Percentiles rank a stretch among this genome's conserved stretches.
These are phyloP conservation scores for Wickerhamomyces kurtzmanii DNA, from an alignment of 805 yeast genomes.

Conservation along the genomic window DNA sequence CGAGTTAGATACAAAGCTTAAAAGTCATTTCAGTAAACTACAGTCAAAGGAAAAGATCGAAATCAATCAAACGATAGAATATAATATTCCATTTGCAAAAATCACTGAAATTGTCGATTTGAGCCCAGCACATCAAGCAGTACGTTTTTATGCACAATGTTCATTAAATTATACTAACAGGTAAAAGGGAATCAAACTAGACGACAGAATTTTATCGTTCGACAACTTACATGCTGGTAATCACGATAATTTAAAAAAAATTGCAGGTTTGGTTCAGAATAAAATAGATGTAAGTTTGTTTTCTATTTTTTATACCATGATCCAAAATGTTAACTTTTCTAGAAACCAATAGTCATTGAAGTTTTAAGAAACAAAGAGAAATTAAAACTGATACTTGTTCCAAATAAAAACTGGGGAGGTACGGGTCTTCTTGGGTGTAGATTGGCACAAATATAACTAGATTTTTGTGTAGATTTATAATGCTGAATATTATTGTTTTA, in stretches of 20 bases:
- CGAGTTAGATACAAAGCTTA: constrained; percentile 35
- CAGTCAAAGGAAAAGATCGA: neutral
- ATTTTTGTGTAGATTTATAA: constrained; percentile 1
- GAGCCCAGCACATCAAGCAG: constrained; percentile 48
- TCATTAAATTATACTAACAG: constrained; percentile 1
- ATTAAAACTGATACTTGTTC: constrained; percentile 25
- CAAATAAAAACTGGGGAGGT: constrained; percentile 53
- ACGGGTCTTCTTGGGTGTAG: constrained; percentile 63
- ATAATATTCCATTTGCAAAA: constrained; percentile 41
- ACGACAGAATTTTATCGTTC: constrained; percentile 46
- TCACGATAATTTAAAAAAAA: constrained; percentile 34
- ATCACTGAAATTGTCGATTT: constrained; percentile 36
- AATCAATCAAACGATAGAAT: neutral
- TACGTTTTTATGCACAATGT: constrained; percentile 3
- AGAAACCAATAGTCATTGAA: constrained; percentile 12
- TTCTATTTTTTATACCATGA: neutral
- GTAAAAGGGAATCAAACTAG: constrained; percentile 37
- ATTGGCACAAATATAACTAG: constrained; percentile 28
- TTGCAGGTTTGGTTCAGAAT: constrained; percentile 33
- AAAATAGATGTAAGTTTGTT: constrained; percentile 23
- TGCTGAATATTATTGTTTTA: too few relatives aligned
- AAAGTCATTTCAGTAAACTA: constrained; percentile 27
- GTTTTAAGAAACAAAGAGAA: constrained; percentile 21
- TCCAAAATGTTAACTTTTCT: constrained; percentile 1
- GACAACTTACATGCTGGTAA: constrained; percentile 47